Evolutionary conservation across 2,329 filamentous ascomycete species (phyloP).

Genomic region (Colletotrichum scovillei): DNA sequence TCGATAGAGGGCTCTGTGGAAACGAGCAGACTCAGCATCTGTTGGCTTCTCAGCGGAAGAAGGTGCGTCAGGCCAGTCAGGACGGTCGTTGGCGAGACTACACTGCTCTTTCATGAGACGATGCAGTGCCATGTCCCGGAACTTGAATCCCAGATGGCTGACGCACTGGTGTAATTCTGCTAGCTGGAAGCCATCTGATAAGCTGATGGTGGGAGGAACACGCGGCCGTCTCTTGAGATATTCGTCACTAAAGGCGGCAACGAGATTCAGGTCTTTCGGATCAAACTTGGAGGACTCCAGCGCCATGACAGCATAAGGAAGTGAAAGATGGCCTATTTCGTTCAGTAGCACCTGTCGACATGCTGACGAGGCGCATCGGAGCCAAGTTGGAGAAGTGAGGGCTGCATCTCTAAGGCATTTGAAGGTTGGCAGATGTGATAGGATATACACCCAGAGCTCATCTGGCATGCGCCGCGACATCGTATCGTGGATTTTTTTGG

Average conservation of each 20-base stretch:
- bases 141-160: slow-evolving; percentile 10
- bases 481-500: neutral
- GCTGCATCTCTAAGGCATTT: slow-evolving; percentile 18
- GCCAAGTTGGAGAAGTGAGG: slow-evolving; percentile 6
- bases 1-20: slow-evolving; percentile 27
- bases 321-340: slow-evolving; percentile 8
- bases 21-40: slow-evolving; percentile 10
- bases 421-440: slow-evolving; percentile 22
- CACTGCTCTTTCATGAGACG: slow-evolving; percentile 15
- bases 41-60: neutral
- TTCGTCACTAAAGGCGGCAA: slow-evolving; percentile 18
- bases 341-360: slow-evolving; percentile 29
- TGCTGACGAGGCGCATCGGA: slow-evolving; percentile 29
- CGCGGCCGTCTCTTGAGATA: slow-evolving; percentile 18
- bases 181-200: slow-evolving; percentile 11
- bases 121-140: slow-evolving; percentile 6
- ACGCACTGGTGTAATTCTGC: slow-evolving; percentile 7
- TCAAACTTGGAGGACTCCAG: slow-evolving; percentile 12
- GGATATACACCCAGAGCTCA: slow-evolving; percentile 26
- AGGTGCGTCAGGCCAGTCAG: slow-evolving; percentile 20
- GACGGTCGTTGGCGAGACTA: slow-evolving; percentile 19
- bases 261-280: neutral
- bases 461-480: slow-evolving; percentile 13
- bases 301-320: slow-evolving; percentile 16
- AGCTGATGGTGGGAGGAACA: slow-evolving; percentile 10